These are phyloP conservation scores for Candida broadrunensis DNA, from an alignment of 805 yeast species.

Conservation along the genomic window DNA sequence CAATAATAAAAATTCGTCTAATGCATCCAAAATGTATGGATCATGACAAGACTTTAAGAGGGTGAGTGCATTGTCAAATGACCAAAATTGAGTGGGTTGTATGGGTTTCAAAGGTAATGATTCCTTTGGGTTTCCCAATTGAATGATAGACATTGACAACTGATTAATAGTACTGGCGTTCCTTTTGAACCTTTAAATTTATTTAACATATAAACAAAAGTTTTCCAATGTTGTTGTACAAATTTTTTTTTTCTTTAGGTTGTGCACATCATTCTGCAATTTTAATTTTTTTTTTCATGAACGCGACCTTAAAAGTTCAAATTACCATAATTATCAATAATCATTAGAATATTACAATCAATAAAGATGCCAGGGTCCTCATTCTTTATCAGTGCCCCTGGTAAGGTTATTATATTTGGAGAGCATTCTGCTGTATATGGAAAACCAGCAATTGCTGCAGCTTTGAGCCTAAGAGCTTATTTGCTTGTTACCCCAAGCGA, in stretches of 20 bases:
- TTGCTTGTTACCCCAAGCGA: slow-evolving; percentile 55
- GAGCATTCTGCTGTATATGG: slow-evolving; percentile 95
- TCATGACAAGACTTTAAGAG: slow-evolving; percentile 28
- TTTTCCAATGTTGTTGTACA: not conserved
- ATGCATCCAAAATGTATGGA: slow-evolving; percentile 28
- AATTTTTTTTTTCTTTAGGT: too few relatives aligned
- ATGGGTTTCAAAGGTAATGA: slow-evolving; percentile 21
- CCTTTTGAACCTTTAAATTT: not conserved
- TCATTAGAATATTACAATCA: too few relatives aligned
- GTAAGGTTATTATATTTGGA: slow-evolving; percentile 93
- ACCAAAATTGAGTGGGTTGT: slow-evolving; percentile 37
- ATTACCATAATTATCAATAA: too few relatives aligned
- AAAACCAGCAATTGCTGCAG: slow-evolving; percentile 95
- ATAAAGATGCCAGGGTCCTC: slow-evolving; percentile 17
- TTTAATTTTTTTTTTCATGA: too few relatives aligned
- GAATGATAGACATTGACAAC: too few relatives aligned
- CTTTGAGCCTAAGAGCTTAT: slow-evolving; percentile 82
- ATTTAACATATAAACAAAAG: too few relatives aligned
- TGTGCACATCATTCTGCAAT: too few relatives aligned
- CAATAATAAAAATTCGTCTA: slow-evolving; percentile 37
- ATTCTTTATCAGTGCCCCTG: slow-evolving; percentile 89
- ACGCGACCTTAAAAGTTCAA: too few relatives aligned
- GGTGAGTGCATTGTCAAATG: slow-evolving; percentile 36
- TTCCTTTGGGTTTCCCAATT: too few relatives aligned
- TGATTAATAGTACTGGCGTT: too few relatives aligned